These are phyloP conservation scores for Vitis amurensis DNA, from an alignment of 164 flowering plant genomes.

Conservation along the genomic window DNA sequence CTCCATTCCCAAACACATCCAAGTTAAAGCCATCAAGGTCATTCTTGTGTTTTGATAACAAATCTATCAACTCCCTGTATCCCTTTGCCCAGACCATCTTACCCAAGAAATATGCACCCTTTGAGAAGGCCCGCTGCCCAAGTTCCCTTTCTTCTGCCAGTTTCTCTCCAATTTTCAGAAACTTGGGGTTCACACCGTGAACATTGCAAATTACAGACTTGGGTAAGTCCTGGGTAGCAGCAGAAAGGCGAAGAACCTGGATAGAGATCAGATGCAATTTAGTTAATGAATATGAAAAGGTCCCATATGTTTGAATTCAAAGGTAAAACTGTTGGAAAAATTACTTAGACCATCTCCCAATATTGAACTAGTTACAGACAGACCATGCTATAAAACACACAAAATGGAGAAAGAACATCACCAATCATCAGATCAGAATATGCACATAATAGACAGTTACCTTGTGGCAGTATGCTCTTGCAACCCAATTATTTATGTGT, in stretches of 20 bases:
- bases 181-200: conserved; percentile 98
- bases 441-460: conserved; percentile 21
- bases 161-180: conserved; percentile 82
- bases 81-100: conserved; percentile 99
- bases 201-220: conserved; percentile 91
- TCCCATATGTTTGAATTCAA: no score
- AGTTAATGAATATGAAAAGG: neutral
- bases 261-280: conserved; percentile 11
- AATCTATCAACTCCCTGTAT: conserved; percentile 82
- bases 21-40: conserved; percentile 83
- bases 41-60: conserved; percentile 68
- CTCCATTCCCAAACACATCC: conserved; percentile 96
- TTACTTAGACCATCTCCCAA: neutral
- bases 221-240: conserved; percentile 95
- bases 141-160: conserved; percentile 73
- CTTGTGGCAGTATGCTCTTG: conserved; percentile 78
- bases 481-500: conserved; percentile 77
- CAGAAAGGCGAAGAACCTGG: conserved; percentile 96
- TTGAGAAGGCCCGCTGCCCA: conserved; percentile 79
- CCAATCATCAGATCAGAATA: neutral
- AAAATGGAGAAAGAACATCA: neutral
- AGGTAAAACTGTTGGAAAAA: neutral
- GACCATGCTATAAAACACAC: neutral
- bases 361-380: neutral
- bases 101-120: conserved; percentile 95